phyloP scores from a whole-genome alignment of 768 basidiomycete species.

The Naganishia friedmannii region DNA sequence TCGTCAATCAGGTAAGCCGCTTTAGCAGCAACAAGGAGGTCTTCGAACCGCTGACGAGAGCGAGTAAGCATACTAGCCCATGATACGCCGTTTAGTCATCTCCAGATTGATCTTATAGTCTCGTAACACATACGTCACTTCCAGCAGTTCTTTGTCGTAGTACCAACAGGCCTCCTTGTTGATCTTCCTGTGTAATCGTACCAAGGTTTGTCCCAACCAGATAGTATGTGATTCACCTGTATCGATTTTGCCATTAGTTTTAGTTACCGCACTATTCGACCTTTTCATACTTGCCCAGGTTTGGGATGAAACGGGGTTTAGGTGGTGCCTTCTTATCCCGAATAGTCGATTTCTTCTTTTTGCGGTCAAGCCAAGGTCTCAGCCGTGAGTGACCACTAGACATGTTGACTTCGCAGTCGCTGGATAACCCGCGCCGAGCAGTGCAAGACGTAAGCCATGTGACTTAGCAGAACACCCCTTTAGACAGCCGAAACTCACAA shows the following conservation, averaged over 20 bases:
- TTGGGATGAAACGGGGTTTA: neutral
- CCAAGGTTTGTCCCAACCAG: neutral
- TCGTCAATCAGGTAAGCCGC: neutral
- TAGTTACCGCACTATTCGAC: neutral
- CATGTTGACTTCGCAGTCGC: constrained; percentile 11
- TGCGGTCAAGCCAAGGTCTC: neutral
- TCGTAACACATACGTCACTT: neutral
- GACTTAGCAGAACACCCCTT: neutral
- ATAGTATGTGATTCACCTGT: constrained; percentile 4
- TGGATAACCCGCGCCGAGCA: neutral
- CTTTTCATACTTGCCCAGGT: neutral
- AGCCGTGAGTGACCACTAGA: neutral
- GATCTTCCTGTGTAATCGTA: constrained; percentile 1
- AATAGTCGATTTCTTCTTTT: neutral
- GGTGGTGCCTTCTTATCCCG: constrained; percentile 6
- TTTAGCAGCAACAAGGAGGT: neutral
- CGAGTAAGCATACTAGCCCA: neutral
- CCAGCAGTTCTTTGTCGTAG: neutral
- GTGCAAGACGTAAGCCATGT: neutral
- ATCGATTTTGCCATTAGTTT: neutral
- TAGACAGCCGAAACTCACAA: neutral
- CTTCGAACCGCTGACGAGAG: neutral
- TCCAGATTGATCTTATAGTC: neutral
- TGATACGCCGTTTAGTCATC: neutral
- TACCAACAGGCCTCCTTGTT: constrained; percentile 8